Base-by-base conservation (phyloP, 257 asterid genomes). In the Oldenlandia corymbosa region DNA sequence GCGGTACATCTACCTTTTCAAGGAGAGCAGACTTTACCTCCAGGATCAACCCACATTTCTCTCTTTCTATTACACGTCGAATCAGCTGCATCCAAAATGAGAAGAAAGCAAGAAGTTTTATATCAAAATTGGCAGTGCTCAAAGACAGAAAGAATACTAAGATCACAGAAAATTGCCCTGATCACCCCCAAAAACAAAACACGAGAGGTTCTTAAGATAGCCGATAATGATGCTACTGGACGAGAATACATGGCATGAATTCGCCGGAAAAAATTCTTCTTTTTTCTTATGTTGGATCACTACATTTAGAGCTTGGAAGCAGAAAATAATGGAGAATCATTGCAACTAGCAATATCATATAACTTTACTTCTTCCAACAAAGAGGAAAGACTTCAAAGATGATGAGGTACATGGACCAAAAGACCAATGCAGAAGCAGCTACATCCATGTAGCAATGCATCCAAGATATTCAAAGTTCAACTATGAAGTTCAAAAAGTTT, bases 21-120 rank as follows among this genome's bases (percentile, higher is more conserved):
- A 54, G 30, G 71, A n/a, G 34, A 59, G 55, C 45, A 17, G 37
- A 64, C 51, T 42, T 65, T 73, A 85, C 95, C 92, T 76, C 79
- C 72, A 37, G 75, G 55, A 60, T 68, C 83, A 27, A 57, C 51
- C 76, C 72, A 64, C 59, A 42, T 58, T 34, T 64, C 81, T 58
- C 70, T 79, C 62, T 72, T 75, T 69, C 76, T 70, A 60, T 64
- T 78, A 68, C 36, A 41, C 64, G 68, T 68, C 67, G 80, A 80
- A 58, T 79, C 80, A 58, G 76, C 86, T 85, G 80, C 66, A 64
- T 58, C 47, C 59, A 61, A 53, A 71, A 49, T 30, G 59, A 65
- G 21, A 73, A 9, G 53, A 36, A 53, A 53, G 58, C 60, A 65
- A 45, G 58, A 60, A 11, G 60, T 28, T 62, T 68, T 47, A 74